Base-by-base conservation (phyloP, 352 stramenopile genomes). In the Blastocystis sp. region DNA sequence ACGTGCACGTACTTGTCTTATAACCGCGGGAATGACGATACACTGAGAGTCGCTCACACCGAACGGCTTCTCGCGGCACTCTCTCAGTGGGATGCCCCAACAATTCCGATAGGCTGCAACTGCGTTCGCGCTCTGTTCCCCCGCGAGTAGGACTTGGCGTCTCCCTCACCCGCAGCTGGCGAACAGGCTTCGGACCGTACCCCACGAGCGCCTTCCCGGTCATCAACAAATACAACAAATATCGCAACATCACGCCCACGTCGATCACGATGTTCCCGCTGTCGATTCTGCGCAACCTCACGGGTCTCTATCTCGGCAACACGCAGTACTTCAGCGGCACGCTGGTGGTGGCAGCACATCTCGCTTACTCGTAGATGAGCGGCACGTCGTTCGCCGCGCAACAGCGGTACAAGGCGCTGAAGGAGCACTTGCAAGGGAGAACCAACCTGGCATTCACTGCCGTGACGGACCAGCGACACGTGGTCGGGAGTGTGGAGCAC, bases 21-120 rank as follows among this genome's bases (percentile, higher is more conserved):
- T 39, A 1, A 59, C 26, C 33, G 45, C n/a, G 19, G 19, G 4
- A 1, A 66, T 55, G 45, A 55, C 9, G n/a, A n/a, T n/a, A n/a
- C n/a, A n/a, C n/a, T n/a, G n/a, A 55, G 6, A 0, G 6, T 16
- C 45, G 45, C 16, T 19, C 45, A 6, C 45, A 6, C 45, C 16
- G 45, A 16, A 55, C 6, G 9, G 45, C 45, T 55, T 55, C 45
- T 55, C 9, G 6, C 45, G 6, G 6, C 45, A 55, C 45, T 55
- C 45, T 19, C 45, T 19, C 9, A 55, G 6, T 55, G 45, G 45
- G 45, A 55, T 16, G 45, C 45, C 2, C 16, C 59, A 6, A 21
- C 51, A 12, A 85, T 85, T 51, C 74, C 74, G 16, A 66, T 85
- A 29, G 74, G 55, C n/a, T 85, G 74, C 61, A 85, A 85, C 21